Evolutionary conservation across 768 basidiomycete genomes (phyloP).

Genomic region (Lentinula boryana): DNA sequence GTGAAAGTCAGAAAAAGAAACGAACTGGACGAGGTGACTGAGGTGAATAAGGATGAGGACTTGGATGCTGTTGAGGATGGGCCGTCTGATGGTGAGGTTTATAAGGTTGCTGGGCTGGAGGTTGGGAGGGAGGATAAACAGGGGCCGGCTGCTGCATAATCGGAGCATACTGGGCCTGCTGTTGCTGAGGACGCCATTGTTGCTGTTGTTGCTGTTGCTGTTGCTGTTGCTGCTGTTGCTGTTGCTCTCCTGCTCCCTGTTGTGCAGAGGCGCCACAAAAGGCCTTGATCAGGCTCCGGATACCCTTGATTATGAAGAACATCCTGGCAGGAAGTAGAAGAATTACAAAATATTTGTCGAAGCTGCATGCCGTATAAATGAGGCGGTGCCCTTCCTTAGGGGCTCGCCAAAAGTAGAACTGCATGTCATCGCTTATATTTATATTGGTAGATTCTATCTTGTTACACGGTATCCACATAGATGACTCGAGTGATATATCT

Average conservation of each 20-base stretch:
- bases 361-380: neutral
- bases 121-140: conserved; percentile 6
- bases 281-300: conserved; percentile 1
- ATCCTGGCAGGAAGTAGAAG: neutral
- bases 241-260: conserved; percentile 7
- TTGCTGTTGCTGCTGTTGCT: conserved; percentile 13
- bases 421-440: no score
- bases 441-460: no score
- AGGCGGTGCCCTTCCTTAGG: neutral
- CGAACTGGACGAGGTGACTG: conserved; percentile 6
- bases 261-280: conserved; percentile 2
- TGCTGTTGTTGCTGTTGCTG: conserved; percentile 14
- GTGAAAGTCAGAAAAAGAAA: neutral
- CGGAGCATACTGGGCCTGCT: conserved; percentile 5
- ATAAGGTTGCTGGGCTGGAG: neutral
- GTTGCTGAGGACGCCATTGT: conserved; percentile 3
- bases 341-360: neutral
- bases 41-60: conserved; percentile 3
- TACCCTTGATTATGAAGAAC: conserved; percentile 5
- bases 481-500: neutral
- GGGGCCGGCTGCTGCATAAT: neutral
- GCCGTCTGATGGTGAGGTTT: conserved; percentile 11
- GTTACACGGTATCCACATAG: neutral
- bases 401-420: no score
- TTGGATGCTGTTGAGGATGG: conserved; percentile 3